Evolutionary conservation across 257 asterid genomes (phyloP), one percentile per base, ranked within the genome.

Genomic region (Handroanthus guayacan): DNA sequence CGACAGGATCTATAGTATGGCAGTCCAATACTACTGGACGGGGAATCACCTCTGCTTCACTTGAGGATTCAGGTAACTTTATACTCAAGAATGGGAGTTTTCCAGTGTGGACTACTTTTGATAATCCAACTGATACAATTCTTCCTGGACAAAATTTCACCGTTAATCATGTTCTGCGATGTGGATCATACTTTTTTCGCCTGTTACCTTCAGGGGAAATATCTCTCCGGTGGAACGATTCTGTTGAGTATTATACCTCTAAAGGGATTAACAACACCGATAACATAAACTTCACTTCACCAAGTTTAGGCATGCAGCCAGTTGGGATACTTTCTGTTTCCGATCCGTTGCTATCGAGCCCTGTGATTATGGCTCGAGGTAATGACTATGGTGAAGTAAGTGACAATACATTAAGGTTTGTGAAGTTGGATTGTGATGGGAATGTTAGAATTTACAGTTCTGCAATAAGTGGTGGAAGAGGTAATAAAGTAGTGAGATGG

Each of bases 371-470:
- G 76, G 93, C 87, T 44, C 85, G 81, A 64, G 85, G 92, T 18
- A 87, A 84, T 79, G 90, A 86, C 60, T 92, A 83, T 73, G 91
- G 91, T n/a, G 90, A 88, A 44, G 79, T 74, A 6, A 82, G 77
- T 34, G 62, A 60, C 31, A 56, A 62, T 51, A 75, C 71, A n/a
- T 39, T 90, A 50, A 86, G 89, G 83, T 90, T 86, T 71, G 86
- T 92, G 70, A 85, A 86, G 80, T 48, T 92, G 80, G 97, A 88
- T n/a, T 67, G 57, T 79, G 97, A 92, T 86, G 97, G 97, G 4
- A 92, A 92, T 74, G 63, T 92, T 84, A 88, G 95, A 82, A 90
- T 87, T 76, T 90, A 90, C 58, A 90, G 89, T 75, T 86, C 92
- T n/a, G 34, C 83, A 44, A 47, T 48, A 55, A 60, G 74, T 71